These are phyloP conservation scores for Aspergillus sp. DNA, from an alignment of 2,329 filamentous ascomycete species.

Conservation along the genomic window DNA sequence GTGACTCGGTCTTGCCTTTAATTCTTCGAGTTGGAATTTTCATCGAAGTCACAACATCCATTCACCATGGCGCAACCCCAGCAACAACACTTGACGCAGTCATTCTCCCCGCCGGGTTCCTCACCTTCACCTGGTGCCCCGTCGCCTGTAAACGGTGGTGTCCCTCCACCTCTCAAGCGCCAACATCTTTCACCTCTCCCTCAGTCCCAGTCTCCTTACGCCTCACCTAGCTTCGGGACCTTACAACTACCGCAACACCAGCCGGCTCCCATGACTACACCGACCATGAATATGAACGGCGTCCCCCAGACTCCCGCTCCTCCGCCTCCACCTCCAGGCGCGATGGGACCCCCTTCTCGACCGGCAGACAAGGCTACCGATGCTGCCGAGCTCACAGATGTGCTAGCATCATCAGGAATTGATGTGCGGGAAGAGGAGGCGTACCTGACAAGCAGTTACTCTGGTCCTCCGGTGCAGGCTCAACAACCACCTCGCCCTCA, in stretches of 20 bases:
- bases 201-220: slow-evolving; percentile 63
- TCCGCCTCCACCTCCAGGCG: slow-evolving; percentile 45
- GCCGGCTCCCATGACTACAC: slow-evolving; percentile 35
- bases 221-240: slow-evolving; percentile 59
- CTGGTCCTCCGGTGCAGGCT: slow-evolving; percentile 42
- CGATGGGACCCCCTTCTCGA: slow-evolving; percentile 66
- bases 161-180: slow-evolving; percentile 73
- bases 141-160: slow-evolving; percentile 50
- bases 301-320: slow-evolving; percentile 51
- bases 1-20: slow-evolving; percentile 23
- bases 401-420: slow-evolving; percentile 80
- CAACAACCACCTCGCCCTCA: slow-evolving; percentile 33
- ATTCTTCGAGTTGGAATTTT: slow-evolving; percentile 8
- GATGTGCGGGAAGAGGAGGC: slow-evolving; percentile 86
- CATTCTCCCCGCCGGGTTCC: slow-evolving; percentile 65
- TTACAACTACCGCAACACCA: slow-evolving; percentile 48
- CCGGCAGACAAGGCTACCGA: slow-evolving; percentile 57
- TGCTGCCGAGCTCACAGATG: slow-evolving; percentile 75
- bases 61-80: slow-evolving; percentile 62
- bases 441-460: slow-evolving; percentile 64
- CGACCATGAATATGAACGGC: slow-evolving; percentile 50
- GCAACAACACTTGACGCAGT: slow-evolving; percentile 50
- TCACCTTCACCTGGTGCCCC: slow-evolving; percentile 63
- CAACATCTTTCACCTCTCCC: slow-evolving; percentile 70
- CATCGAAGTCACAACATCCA: not conserved